Base-by-base conservation (phyloP, 1,284 basidiomycete genomes). In the Cryptococcus neoformans region DNA sequence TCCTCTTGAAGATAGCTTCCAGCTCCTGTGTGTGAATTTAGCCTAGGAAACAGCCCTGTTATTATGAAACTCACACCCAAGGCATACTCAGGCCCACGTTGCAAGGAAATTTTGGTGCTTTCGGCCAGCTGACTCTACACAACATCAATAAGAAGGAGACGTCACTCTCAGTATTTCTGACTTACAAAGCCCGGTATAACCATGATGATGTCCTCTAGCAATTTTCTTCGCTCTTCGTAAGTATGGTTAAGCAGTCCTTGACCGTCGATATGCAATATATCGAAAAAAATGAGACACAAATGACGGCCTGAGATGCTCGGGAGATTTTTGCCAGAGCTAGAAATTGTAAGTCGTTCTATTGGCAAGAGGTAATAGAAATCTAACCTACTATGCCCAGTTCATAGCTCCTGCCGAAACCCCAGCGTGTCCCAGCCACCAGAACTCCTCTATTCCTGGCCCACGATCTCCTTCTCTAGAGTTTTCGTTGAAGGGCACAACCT, bases 211-310 rank as follows among this genome's bases (percentile, higher is more conserved):
- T 75, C 69, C 67, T 91, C 86, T 4, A 94, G 81, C 1, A 83
- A 67, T 8, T 70, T 66, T 21, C 89, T 82, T 5, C 92, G 84
- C 9, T 78, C 60, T 0, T 73, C 72, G 65, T 92, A 92, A 0
- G 85, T 72, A 2, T 70, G 69, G 1, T 79, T 74, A 6, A 91
- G 67, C 9, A 90, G 77, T 5, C 82, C 85, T 35, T 75, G 60
- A 11, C 78, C 83, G 62, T 92, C 83, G 0, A 90, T 74, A 16
- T 83, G 73, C 3, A 95, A 80, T 10, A 92, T 68, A 64, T 93
- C 92, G 66, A 93, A 94, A 21, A 91, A 93, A 3, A 89, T 85
- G 5, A 93, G 80, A 12, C 85, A 88, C 4, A 92, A 82, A 58
- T 86, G 87, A 4, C 85, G 80, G 9, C 57, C 21, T 21, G 21